Evolutionary conservation across 1,284 basidiomycete species (phyloP).

Genomic region (Rhodotorula glutinis): DNA sequence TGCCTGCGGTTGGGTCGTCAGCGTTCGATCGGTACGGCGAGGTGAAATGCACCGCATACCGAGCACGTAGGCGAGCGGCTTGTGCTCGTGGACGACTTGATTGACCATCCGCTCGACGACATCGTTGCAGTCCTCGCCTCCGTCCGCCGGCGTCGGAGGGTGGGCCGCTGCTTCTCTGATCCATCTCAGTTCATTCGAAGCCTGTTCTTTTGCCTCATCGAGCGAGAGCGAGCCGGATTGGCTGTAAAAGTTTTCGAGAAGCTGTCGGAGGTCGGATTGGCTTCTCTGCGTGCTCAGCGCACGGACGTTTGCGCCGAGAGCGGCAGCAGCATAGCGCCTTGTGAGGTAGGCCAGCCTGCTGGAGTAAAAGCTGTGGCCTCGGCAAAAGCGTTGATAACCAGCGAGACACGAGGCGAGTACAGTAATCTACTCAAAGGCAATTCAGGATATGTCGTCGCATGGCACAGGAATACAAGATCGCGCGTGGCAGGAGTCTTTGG

Average conservation of each 20-base stretch:
- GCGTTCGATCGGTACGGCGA: too few species aligned
- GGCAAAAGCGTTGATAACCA: too few species aligned
- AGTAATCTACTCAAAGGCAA: too few species aligned
- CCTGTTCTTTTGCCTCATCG: constrained; percentile 5
- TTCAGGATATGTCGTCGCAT: too few species aligned
- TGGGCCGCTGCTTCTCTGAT: constrained; percentile 9
- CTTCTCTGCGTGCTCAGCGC: not conserved
- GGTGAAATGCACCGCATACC: constrained; percentile 51
- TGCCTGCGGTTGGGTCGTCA: constrained; percentile 55
- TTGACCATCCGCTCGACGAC: constrained; percentile 24
- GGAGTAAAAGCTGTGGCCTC: too few species aligned
- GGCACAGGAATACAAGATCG: too few species aligned
- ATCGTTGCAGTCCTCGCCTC: not conserved
- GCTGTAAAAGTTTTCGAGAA: not conserved
- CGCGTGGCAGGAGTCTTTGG: too few species aligned
- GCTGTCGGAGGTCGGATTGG: not conserved
- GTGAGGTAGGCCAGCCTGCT: too few species aligned
- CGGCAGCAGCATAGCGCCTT: too few species aligned
- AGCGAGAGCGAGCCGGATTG: not conserved
- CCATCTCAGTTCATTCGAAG: constrained; percentile 18
- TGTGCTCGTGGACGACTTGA: constrained; percentile 53
- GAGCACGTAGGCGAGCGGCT: constrained; percentile 87
- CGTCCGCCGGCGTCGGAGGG: too few species aligned
- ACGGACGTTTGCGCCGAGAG: too few species aligned
- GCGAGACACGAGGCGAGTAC: too few species aligned